Base-by-base conservation (phyloP, 1,284 basidiomycete species). In the Microbotryomycetes sp. region DNA sequence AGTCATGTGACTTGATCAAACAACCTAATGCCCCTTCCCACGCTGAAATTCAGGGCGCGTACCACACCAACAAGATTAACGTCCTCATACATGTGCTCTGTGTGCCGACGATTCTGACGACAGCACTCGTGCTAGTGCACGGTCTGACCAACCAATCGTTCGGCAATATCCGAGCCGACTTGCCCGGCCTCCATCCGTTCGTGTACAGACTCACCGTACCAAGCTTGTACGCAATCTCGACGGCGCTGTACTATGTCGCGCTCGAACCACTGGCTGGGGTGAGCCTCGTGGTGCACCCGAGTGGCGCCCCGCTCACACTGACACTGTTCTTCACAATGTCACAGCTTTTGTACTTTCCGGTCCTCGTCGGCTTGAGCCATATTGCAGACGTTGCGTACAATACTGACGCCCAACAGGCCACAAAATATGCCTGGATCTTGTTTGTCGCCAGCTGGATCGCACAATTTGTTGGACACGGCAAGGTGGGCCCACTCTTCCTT, bases 181-280 rank as follows among this genome's bases (percentile, higher is more conserved):
- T 41, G 35, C 35, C 35, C 11, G 35, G 35, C 35, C 18, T 41
- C 11, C 11, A 41, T 11, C 21, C 48, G 48, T 13, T 50, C 48
- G 48, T 21, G 21, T 27, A 50, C 21, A 50, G n/a, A 15, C 15
- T 23, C 13, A 50, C 27, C 11, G 21, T 21, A 9, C 48, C 48
- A 13, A 11, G 9, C 9, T 13, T 27, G 11, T 21, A 23, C 48
- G 48, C 48, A 23, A 41, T 41, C 35, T 9, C 35, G 35, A 41
- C 35, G 9, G 35, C 35, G 1, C n/a, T 51, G n/a, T 73, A 72
- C 55, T 73, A 72, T 45, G 52, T 73, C 23, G 50, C 64, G 18
- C 63, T 73, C 29, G 72, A 73, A 52, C 71, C 69, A 0, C 28
- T 68, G 4, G 66, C 68, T 1, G 70, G 71, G 0, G 68, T 71